Base-by-base conservation (phyloP, 1,284 basidiomycete species). In the Coniferiporia sulphurascens region DNA sequence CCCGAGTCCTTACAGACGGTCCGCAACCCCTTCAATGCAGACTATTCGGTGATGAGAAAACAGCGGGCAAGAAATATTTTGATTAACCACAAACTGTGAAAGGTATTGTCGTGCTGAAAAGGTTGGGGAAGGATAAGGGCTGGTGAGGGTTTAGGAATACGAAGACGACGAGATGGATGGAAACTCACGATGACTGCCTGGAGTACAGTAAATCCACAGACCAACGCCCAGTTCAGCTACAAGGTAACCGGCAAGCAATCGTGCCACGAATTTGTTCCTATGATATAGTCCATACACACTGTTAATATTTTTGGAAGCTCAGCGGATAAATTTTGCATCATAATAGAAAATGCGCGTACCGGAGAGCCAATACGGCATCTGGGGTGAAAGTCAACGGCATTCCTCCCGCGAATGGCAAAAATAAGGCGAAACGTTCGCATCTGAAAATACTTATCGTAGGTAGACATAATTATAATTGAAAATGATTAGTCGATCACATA, bases 131-230 rank as follows among this genome's bases (percentile, higher is more conserved):
- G 12, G 15, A 22, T 21, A 45, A 55, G 10, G 46, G 13, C 54
- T 41, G 7, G 38, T 41, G 9, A 8, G 38, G 38, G 3, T 10
- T 41, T 41, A 45, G 32, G 2, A n/a, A 19, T 27, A 17, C 5
- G 27, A n/a, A n/a, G n/a, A 27, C 5, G 27, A 19, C 22, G 21
- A 34, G 10, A 4, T 9, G 4, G 19, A 35, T 55, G 9, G 1
- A 8, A 10, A 50, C 49, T 43, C 8, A 58, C 49, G 56, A 35
- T 53, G 56, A 12, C 51, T 38, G 7, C 49, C 56, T 19, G 56
- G 56, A n/a, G 51, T 34, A 1, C n/a, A 12, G 43, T 58, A 45
- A 21, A 58, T 45, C 45, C 56, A 48, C 12, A 52, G n/a, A 12
- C 35, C 41, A 9, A 53, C 27, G 4, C 49, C 50, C 9, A 53